Base-by-base conservation (phyloP, 2,329 filamentous ascomycete genomes). In the Calonectria hawksworthii region DNA sequence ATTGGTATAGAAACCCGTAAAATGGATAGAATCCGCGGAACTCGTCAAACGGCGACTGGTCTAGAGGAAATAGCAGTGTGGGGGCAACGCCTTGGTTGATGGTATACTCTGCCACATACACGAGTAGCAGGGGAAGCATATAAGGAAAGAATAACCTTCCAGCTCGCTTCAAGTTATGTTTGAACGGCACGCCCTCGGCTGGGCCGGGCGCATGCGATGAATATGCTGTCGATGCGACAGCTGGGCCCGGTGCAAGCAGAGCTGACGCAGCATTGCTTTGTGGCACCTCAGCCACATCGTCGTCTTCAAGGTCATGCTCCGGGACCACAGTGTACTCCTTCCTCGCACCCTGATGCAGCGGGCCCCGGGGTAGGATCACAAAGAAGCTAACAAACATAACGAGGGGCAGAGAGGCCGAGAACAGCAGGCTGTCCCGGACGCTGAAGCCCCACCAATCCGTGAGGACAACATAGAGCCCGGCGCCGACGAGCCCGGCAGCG, bases 41-140 rank as follows among this genome's bases (percentile, higher is more conserved):
- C 78, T 95, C 91, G 38, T 88, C 86, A 83, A 99, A 99, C 0
- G 97, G 97, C 1, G 94, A 94, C 14, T 90, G 86, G 1, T 89
- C 83, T 0, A 98, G 88, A 0, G 96, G 95, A 83, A 98, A 99
- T 6, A 99, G 90, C 0, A 99, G 88, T 0, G 96, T 98, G 0
- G 97, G 96, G 0, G 95, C 90, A 0, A 99, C 95, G 44, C 96
- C 96, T 87, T 98, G 96, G 86, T 99, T 99, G 85, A 99, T 98
- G 70, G 95, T 98, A 84, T 99, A 99, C 87, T 99, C 97, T 72
- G 96, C 95, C 44, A 99, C 91, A 84, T 98, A 99, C 36, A 99
- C 97, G 21, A 99, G 87, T 41, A 99, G 89, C 18, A 99, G 89
- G 0, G 97, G 97, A 4, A 98, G 89, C 96, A 99, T 99, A 84